phyloP scores from a whole-genome alignment of 176 grass and related monocot genomes.

The Cenchrus purpureus region DNA sequence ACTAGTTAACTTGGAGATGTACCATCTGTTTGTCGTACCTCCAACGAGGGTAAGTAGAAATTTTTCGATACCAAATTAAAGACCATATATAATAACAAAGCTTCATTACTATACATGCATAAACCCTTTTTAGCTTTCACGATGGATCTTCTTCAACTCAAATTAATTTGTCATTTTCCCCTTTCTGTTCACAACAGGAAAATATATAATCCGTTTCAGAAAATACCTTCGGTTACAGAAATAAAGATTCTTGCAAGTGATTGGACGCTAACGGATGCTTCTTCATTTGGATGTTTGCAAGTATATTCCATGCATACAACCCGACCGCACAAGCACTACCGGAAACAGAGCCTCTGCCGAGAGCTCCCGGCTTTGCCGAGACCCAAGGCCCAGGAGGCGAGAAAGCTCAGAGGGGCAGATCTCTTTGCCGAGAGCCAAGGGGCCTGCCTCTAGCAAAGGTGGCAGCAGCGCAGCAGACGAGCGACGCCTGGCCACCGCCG shows the following conservation, averaged over 20 bases:
- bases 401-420: too few species aligned
- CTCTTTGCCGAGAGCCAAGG: too few species aligned
- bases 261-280: slow-evolving; percentile 6
- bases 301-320: slow-evolving; percentile 11
- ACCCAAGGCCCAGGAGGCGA: too few species aligned
- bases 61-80: too few species aligned
- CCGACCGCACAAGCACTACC: not conserved
- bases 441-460: too few species aligned
- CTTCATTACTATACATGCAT: not conserved
- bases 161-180: not conserved
- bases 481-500: too few species aligned
- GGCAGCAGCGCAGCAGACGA: too few species aligned
- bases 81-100: not conserved
- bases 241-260: slow-evolving; percentile 31
- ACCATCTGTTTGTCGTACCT: too few species aligned
- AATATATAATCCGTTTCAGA: not conserved
- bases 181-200: not conserved
- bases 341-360: too few species aligned
- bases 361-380: too few species aligned
- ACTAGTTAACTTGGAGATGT: not conserved
- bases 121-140: not conserved
- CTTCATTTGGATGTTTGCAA: slow-evolving; percentile 12
- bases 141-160: not conserved
- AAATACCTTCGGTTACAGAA: not conserved
- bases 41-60: too few species aligned